Evolutionary conservation across 169 alveolate genomes (phyloP), one percentile per base, ranked within the genome.

Genomic region (Theileria equi): DNA sequence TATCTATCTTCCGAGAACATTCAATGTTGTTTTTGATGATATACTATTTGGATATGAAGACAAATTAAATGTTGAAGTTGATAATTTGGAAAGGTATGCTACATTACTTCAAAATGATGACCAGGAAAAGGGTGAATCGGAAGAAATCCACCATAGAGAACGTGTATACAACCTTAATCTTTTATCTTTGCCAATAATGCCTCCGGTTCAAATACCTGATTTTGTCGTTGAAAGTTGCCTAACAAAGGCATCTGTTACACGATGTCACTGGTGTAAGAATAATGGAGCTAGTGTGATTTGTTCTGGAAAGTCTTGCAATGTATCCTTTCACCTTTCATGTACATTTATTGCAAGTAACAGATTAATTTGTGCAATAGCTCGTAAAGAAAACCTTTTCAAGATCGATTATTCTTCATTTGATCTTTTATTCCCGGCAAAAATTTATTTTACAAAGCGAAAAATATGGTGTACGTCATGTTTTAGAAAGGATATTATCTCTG

Each of bases 401-500:
- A 32, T 34, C 1, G 64, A 29, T 13, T 63, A 77, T 11, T 69
- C 60, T 4, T 45, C 44, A n/a, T 47, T 60, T 34, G 50, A 43
- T 7, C 81, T 62, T 3, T 50, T 77, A 34, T 76, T 69, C 59
- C 90, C 90, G 25, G 76, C 78, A 13, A 74, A 63, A 43, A 76
- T 82, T 23, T 77, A 64, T 32, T 82, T 70, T 68, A 77, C 82
- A 36, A 65, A 71, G 5, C 73, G 84, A 34, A 64, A 67, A 25
- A 41, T 82, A 36, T 82, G 90, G 90, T 82, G 90, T 34, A 71
- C 74, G 25, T 35, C 77, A 5, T 82, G 90, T 23, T 82, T 82
- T 73, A 63, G 64, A 29, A 28, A 45, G 17, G 50, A 59, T 31
- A 53, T 55, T 25, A 34, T 61, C 21, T 61, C 60, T 35, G 38